Evolutionary conservation across 257 asterid genomes (phyloP).

Genomic region (Jasminum sambac): DNA sequence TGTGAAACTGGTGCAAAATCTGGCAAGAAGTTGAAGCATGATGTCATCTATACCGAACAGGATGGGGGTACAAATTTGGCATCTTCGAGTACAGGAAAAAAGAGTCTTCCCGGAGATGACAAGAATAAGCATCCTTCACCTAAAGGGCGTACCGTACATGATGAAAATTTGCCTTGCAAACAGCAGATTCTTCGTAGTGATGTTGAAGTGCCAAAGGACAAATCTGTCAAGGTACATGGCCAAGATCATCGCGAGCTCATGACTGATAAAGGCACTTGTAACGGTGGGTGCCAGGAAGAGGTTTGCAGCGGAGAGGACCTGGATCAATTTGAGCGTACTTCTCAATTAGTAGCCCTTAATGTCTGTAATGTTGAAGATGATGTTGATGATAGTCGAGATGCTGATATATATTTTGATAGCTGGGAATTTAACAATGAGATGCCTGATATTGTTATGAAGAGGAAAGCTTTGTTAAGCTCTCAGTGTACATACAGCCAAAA

Average conservation of each 20-base stretch:
- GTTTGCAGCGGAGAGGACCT: constrained; percentile 5
- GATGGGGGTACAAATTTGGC: constrained; percentile 22
- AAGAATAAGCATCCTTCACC: constrained; percentile 21
- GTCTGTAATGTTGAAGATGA: constrained; percentile 29
- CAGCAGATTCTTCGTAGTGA: constrained; percentile 25
- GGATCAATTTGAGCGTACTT: constrained; percentile 19
- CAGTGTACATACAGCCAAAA: constrained; percentile 49
- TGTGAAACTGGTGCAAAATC: constrained; percentile 28
- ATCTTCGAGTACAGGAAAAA: constrained; percentile 23
- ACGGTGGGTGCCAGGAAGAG: constrained; percentile 9
- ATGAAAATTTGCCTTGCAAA: constrained; percentile 27
- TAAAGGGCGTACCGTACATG: constrained; percentile 24
- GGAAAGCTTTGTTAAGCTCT: constrained; percentile 48
- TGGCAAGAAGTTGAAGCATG: constrained; percentile 47
- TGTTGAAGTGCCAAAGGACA: constrained; percentile 25
- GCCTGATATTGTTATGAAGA: constrained; percentile 39
- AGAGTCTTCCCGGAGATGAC: constrained; percentile 24
- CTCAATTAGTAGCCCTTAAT: constrained; percentile 5
- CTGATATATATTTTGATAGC: constrained; percentile 34
- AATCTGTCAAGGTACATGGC: constrained; percentile 25
- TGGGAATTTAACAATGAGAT: constrained; percentile 48
- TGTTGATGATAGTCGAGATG: constrained; percentile 20
- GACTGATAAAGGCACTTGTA: constrained; percentile 12
- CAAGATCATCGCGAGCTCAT: constrained; percentile 31
- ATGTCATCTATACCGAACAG: constrained; percentile 14